Conservation (phyloP, 768 basidiomycete species). For the Hericium alpestre region DNA sequence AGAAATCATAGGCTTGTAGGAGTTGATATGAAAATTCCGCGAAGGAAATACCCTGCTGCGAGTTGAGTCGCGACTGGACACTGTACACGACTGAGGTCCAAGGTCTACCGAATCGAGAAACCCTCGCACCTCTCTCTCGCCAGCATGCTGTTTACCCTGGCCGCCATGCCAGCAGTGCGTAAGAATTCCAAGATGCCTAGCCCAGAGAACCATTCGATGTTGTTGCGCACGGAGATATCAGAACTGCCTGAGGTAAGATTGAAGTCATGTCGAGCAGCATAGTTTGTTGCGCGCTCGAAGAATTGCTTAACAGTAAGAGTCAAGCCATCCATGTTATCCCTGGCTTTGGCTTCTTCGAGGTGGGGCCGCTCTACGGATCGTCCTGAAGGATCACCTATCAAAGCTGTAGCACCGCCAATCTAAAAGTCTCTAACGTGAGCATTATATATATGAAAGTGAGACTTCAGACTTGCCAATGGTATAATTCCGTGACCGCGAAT, state of each 20-base stretch:
- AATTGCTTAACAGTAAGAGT: constrained; percentile 58
- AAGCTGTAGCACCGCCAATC: constrained; percentile 94
- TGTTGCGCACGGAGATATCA: constrained; percentile 39
- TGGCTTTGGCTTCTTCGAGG: constrained; percentile 47
- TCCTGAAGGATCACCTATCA: constrained; percentile 96
- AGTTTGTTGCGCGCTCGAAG: constrained; percentile 53
- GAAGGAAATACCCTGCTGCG: constrained; percentile 89
- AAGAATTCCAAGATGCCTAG: constrained; percentile 78
- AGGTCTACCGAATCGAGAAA: not conserved
- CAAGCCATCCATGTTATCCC: constrained; percentile 56
- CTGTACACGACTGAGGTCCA: constrained; percentile 27
- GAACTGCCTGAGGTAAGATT: constrained; percentile 15
- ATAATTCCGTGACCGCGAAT: constrained; percentile 74
- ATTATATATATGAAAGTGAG: not conserved
- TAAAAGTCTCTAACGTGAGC: constrained; percentile 19
- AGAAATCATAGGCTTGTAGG: constrained; percentile 93
- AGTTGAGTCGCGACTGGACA: constrained; percentile 68
- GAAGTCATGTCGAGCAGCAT: constrained; percentile 31
- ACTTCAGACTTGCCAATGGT: constrained; percentile 34
- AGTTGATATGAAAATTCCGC: constrained; percentile 98
- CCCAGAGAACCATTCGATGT: constrained; percentile 68
- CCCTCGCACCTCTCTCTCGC: constrained; percentile 69
- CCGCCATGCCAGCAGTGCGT: constrained; percentile 65
- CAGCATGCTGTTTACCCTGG: constrained; percentile 83
- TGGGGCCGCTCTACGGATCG: constrained; percentile 70